phyloP scores from a whole-genome alignment of 2,329 filamentous ascomycete genomes.

The Penicillium sp. region DNA sequence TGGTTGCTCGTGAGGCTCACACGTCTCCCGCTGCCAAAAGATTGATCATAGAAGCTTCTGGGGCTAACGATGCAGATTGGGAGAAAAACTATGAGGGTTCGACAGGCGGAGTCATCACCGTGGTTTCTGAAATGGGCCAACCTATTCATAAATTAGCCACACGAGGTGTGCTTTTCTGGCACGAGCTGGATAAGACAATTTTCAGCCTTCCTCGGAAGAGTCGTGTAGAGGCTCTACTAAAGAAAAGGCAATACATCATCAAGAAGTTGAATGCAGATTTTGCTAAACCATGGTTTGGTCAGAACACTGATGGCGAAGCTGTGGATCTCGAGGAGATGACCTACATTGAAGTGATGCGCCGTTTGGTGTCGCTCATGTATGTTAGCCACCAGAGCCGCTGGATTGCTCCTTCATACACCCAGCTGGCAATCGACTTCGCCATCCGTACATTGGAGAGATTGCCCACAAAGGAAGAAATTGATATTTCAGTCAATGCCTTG shows the following conservation, averaged over 20 bases:
- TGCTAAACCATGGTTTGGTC: constrained; percentile 94
- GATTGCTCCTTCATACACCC: constrained; percentile 81
- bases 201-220: constrained; percentile 17
- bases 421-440: constrained; percentile 88
- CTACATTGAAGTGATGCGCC: constrained; percentile 78
- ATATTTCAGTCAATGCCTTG: not conserved
- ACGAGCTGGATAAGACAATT: constrained; percentile 30
- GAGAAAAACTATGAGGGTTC: constrained; percentile 90
- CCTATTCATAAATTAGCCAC: constrained; percentile 40
- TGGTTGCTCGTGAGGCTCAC: constrained; percentile 88
- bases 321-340: constrained; percentile 95
- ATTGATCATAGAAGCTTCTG: constrained; percentile 80
- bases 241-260: constrained; percentile 69
- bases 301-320: constrained; percentile 72
- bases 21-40: constrained; percentile 84
- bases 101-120: constrained; percentile 90
- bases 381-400: constrained; percentile 68
- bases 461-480: not conserved
- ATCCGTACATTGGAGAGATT: constrained; percentile 77
- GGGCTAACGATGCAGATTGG: constrained; percentile 78
- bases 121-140: constrained; percentile 49
- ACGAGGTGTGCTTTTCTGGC: constrained; percentile 34
- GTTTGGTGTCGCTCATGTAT: constrained; percentile 85
- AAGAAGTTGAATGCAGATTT: constrained; percentile 87
- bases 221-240: constrained; percentile 55